Base-by-base conservation (phyloP, 306 rosid genomes). In the Canavalia ensiformis region DNA sequence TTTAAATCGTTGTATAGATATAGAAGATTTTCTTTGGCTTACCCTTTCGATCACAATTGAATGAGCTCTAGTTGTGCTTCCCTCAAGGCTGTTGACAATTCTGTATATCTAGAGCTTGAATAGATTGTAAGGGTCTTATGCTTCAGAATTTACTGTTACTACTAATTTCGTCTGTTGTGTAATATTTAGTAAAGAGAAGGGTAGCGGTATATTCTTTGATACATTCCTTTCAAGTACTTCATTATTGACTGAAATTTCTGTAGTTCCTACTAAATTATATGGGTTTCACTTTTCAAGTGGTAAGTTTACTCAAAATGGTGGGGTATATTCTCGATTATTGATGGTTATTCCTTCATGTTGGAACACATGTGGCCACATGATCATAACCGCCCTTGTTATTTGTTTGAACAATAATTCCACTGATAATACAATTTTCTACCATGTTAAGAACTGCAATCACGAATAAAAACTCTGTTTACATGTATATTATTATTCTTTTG, bases 1-100 rank as follows among this genome's bases (percentile, higher is more conserved):
- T 73, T 12, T 67, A 12, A 54, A 62, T 69, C 80, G 44, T 49
- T 87, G 90, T 84, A 68, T 77, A 81, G 59, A 73, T 5, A 68
- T 50, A 77, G 58, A 69, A 39, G 2, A 37, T 34, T 56, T 67
- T 42, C 62, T 62, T 25, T 70, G 74, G 72, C 45, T 55, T 63
- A 31, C 44, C 6, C 3, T 47, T 6, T 62, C 7, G 1, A 55
- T 69, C 57, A 12, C 29, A 12, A 64, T 46, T 45, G 2, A 51
- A 52, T 13, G 60, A 74, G 69, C 56, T 51, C 34, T 25, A 57
- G 47, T 58, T 35, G 47, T 57, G 68, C n/a, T 31, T 47, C 5
- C 12, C 33, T 28, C 35, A 51, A 66, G 55, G 33, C 5, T 66
- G 56, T 54, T 29, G 65, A 12, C 59, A 39, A 55, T 77, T 50